Percentiles rank a stretch among this genome's conserved stretches.
These are phyloP conservation scores for Sequoia sempervirens DNA, from an alignment of 75 land plant genomes.

Conservation along the genomic window DNA sequence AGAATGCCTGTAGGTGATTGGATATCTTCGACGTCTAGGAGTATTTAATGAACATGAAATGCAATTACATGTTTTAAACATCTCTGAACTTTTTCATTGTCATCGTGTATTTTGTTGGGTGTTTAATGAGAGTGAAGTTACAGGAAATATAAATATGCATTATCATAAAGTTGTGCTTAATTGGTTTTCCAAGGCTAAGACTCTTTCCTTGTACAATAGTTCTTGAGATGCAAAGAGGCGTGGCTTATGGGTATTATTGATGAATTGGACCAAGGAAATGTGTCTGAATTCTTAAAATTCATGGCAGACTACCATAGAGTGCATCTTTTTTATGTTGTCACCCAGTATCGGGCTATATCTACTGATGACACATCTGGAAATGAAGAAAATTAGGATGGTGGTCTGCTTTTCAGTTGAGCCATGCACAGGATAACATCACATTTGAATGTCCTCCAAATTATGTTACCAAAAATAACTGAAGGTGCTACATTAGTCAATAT, in stretches of 20 bases:
- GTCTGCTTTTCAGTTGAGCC: conserved; percentile 97
- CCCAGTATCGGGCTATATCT: conserved; percentile 94
- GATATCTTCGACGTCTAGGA: conserved; percentile 89
- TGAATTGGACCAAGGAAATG: conserved; percentile 83
- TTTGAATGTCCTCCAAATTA: conserved; percentile 51
- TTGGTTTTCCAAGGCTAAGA: conserved; percentile 3
- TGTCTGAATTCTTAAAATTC: conserved; percentile 80
- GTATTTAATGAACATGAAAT: conserved; percentile 88
- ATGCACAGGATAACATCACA: conserved; percentile 90
- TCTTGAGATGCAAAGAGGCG: conserved; percentile 95
- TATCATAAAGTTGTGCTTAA: conserved; percentile 3
- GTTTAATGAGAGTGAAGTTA: conserved; percentile 1
- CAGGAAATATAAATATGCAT: not conserved
- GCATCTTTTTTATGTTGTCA: conserved; percentile 96
- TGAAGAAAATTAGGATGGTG: conserved; percentile 94
- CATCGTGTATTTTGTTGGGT: not conserved
- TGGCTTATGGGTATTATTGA: conserved; percentile 93
- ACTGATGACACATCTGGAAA: conserved; percentile 94
- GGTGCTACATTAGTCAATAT: conserved; percentile 79
- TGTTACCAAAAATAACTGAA: conserved; percentile 86
- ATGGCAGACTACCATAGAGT: conserved; percentile 86
- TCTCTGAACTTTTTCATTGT: not conserved
- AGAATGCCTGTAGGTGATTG: conserved; percentile 91
- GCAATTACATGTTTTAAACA: conserved; percentile 77
- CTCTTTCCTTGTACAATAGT: conserved; percentile 38